Evolutionary conservation across 2,329 filamentous ascomycete genomes (phyloP).

Genomic region (Sporothrix variecibatus): DNA sequence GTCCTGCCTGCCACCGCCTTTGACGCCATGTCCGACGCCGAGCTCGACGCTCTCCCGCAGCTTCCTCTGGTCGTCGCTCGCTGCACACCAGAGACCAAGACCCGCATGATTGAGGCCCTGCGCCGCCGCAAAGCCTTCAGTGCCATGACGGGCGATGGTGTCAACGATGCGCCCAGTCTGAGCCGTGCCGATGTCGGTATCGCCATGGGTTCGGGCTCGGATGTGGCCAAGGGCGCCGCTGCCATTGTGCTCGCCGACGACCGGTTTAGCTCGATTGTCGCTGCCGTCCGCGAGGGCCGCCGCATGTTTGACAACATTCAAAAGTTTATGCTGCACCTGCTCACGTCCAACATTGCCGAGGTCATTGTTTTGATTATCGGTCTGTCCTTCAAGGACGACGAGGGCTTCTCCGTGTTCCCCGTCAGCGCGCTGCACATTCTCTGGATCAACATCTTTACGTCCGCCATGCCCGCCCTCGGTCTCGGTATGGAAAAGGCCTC

Average conservation of each 20-base stretch:
- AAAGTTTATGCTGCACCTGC: conserved; percentile 79
- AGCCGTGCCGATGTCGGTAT: conserved; percentile 83
- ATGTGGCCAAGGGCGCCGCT: conserved; percentile 80
- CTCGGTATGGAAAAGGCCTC: conserved; percentile 77
- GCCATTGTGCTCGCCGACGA: conserved; percentile 85
- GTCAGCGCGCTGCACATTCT: conserved; percentile 83
- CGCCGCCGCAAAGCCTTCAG: conserved; percentile 75
- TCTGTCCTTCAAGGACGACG: conserved; percentile 74
- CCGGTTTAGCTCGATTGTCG: conserved; percentile 84
- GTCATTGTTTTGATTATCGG: conserved; percentile 80
- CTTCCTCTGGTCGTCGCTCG: conserved; percentile 81
- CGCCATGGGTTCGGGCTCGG: conserved; percentile 85
- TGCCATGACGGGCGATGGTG: conserved; percentile 87
- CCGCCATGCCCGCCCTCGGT: conserved; percentile 83
- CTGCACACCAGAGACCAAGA: conserved; percentile 83
- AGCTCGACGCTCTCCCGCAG: conserved; percentile 74
- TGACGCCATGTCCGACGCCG: conserved; percentile 71
- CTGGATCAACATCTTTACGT: conserved; percentile 94
- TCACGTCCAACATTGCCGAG: conserved; percentile 81
- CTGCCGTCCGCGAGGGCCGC: conserved; percentile 79
- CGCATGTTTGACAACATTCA: conserved; percentile 89
- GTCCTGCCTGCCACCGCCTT: conserved; percentile 78
- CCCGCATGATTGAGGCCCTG: conserved; percentile 86
- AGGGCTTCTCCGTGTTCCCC: conserved; percentile 77
- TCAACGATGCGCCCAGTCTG: conserved; percentile 82